phyloP scores from a whole-genome alignment of 176 grass and related monocot species.

The Phoenix roebelenii region DNA sequence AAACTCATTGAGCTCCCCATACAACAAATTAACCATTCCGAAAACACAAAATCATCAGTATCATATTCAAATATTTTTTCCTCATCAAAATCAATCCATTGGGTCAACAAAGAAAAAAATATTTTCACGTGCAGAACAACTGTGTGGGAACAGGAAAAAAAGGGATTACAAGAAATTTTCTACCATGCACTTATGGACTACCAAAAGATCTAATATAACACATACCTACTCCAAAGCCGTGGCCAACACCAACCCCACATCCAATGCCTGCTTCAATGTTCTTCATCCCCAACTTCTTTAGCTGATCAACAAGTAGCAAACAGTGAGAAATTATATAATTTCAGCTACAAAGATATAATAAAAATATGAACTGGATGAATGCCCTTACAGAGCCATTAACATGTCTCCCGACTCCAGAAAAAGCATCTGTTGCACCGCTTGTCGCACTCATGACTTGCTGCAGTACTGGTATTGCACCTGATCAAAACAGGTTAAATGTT shows the following conservation, averaged over 20 bases:
- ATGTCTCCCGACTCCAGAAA: conserved; percentile 75
- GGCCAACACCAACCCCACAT: conserved; percentile 81
- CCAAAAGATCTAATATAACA: too few relatives aligned
- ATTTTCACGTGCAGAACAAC: too few relatives aligned
- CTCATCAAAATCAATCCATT: too few relatives aligned
- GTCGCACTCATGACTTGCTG: conserved; percentile 86
- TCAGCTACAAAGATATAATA: neutral
- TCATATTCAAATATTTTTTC: too few relatives aligned
- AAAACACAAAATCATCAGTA: too few relatives aligned
- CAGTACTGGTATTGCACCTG: conserved; percentile 76
- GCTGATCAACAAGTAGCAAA: conserved; percentile 26
- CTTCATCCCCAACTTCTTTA: conserved; percentile 61
- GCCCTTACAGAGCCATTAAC: conserved; percentile 62
- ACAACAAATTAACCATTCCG: too few relatives aligned
- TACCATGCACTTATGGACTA: too few relatives aligned
- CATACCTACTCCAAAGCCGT: conserved; percentile 92
- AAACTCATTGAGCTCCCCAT: too few relatives aligned
- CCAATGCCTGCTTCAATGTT: conserved; percentile 85
- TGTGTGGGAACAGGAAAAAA: too few relatives aligned
- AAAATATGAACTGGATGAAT: neutral
- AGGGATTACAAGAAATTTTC: too few relatives aligned
- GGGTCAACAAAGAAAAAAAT: too few relatives aligned
- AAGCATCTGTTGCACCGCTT: conserved; percentile 78
- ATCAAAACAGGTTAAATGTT: neutral
- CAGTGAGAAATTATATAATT: conserved; percentile 4